Base-by-base conservation (phyloP, 371 early-diverging fungal genomes). In the Mucor indicus region DNA sequence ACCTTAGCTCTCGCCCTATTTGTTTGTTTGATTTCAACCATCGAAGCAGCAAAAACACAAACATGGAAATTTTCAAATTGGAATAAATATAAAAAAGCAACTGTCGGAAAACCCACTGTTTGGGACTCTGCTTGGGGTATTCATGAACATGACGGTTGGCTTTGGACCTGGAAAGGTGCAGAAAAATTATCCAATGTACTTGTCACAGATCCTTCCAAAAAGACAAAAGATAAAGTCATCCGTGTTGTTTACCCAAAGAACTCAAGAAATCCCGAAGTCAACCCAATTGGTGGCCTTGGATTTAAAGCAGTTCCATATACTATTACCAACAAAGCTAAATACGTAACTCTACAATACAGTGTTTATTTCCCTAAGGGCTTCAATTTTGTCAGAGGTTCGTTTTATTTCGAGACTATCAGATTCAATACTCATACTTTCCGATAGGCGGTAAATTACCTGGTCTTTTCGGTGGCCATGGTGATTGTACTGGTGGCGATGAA, bases 401-500 rank as follows among this genome's bases (percentile, higher is more conserved):
- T 40, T 23, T 40, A 2, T 23, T 40, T 9, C 5, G 5, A 10
- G 20, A 21, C 7, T 19, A 22, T 38, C 38, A 7, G 9, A 22
- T 38, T 17, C 22, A 38, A 11, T 29, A 12, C 6, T 21, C 4
- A 9, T 9, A 35, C 9, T 35, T 9, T 4, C 22, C 19, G 10
- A 30, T 35, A 62, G 63, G 71, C 25, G 71, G 75, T 24, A 71
- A 81, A 44, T 63, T 84, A 10, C 84, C 84, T 22, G 84, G 84
- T 15, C 54, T 80, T 9, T 79, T 63, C 58, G 75, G 75, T 25
- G 75, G 75, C 10, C 67, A 75, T 40, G 67, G 67, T 7, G 69
- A 67, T 9, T 84, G 84, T 51, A 74, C 79, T 20, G 87, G 83
- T 8, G 84, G 84, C 23, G 63, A 65, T 32, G 50, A 69, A 15